Evolutionary conservation across 805 yeast species (phyloP), one percentile per base, ranked within the genome.

Genomic region (Candida sakaeoensis): DNA sequence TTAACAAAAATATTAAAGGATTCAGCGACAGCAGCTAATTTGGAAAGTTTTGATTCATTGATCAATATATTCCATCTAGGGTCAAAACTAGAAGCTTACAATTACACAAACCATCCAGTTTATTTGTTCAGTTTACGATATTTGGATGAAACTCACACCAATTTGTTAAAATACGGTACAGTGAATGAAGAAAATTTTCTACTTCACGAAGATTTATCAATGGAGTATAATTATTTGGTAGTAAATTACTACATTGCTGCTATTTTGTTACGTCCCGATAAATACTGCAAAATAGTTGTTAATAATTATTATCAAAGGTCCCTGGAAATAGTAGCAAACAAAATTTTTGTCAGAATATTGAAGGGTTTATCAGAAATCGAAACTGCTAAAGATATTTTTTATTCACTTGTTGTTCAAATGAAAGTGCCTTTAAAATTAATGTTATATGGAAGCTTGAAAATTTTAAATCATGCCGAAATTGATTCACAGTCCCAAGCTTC

Each of bases 41-140:
- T 63, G 25, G 68, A 62, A 31, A 52, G 63, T 33, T 64, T 63
- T 42, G 67, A 67, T 38, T 49, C 66, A 1, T 47, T 68, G 28
- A 58, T 62, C 23, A 58, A 60, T 29, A 53, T 67, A 2, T 65
- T 60, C 40, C 60, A 61, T 42, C 49, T 68, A 33, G 69, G 68
- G 2, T 61, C 65, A 1, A 53, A 63, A 39, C 48, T 64, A 18
- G 40, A 50, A 5, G 35, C 36, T 17, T 37, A 52, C 21, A 36
- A 45, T 4, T 29, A 33, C 6, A 21, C n/a, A 12, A 43, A 41
- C 12, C 68, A 63, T 43, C 57, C 60, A 6, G 54, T 66, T 2
- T 52, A 53, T 29, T 50, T 42, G 26, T 68, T 68, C 40, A 52
- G 65, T 27, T 23, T 52, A 12, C 46, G 42, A n/a, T 52, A 59